Conservation (phyloP, 1,139 yeast genomes). For the Pichia norvegensis region DNA sequence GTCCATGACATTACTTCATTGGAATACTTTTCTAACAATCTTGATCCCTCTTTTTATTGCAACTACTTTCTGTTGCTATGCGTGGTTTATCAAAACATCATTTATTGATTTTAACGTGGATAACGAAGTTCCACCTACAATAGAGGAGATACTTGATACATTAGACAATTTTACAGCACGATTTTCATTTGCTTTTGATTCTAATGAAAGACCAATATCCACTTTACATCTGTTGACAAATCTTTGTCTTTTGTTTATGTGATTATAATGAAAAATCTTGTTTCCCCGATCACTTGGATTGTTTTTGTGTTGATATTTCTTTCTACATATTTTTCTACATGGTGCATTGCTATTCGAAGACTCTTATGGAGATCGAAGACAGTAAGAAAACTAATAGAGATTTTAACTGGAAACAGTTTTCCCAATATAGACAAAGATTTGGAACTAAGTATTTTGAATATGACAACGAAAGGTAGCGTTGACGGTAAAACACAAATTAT, state of each 20-base stretch:
- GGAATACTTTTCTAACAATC: slow-evolving; percentile 34
- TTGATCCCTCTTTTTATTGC: slow-evolving; percentile 36
- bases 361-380: slow-evolving; percentile 50
- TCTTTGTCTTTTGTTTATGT: slow-evolving; percentile 34
- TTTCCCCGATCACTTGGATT: slow-evolving; percentile 31
- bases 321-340: slow-evolving; percentile 47
- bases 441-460: slow-evolving; percentile 11
- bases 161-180: slow-evolving; percentile 43
- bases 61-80: slow-evolving; percentile 33
- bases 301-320: slow-evolving; percentile 35
- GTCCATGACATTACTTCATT: slow-evolving; percentile 38
- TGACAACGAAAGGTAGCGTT: slow-evolving; percentile 3
- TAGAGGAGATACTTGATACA: slow-evolving; percentile 48
- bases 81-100: slow-evolving; percentile 42
- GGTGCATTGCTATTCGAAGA: slow-evolving; percentile 43
- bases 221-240: neutral
- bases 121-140: slow-evolving; percentile 34
- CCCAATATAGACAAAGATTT: slow-evolving; percentile 17
- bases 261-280: slow-evolving; percentile 31
- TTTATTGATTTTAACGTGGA: slow-evolving; percentile 28
- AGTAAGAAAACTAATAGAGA: slow-evolving; percentile 31
- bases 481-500: slow-evolving; percentile 36
- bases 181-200: slow-evolving; percentile 15
- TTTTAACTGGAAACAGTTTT: slow-evolving; percentile 40
- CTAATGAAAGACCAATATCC: neutral